Evolutionary conservation across 371 early-diverging fungal genomes (phyloP).

Genomic region (Syncephalis fuscata): DNA sequence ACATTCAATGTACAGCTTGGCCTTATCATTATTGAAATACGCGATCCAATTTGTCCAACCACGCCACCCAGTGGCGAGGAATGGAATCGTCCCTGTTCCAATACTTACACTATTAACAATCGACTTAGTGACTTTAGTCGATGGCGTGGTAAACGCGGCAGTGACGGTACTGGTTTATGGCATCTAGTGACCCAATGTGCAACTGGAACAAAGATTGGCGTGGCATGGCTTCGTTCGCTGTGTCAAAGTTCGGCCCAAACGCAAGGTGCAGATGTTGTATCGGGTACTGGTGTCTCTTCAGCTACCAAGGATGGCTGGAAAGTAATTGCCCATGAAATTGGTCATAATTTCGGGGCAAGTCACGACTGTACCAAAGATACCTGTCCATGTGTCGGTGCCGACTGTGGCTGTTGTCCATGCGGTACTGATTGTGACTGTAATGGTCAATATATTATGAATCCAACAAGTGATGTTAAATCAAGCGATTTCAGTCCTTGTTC

Average conservation of each 20-base stretch:
- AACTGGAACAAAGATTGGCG: conserved; percentile 74
- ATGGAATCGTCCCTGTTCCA: conserved; percentile 73
- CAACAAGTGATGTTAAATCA: conserved; percentile 42
- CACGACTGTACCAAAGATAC: conserved; percentile 17
- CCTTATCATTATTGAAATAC: conserved; percentile 59
- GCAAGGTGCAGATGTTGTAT: conserved; percentile 35
- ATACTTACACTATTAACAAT: conserved; percentile 49
- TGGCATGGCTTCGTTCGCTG: conserved; percentile 81
- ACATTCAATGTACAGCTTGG: conserved; percentile 85
- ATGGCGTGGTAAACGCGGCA: conserved; percentile 61
- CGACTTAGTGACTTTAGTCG: conserved; percentile 76
- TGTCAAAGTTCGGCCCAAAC: conserved; percentile 32
- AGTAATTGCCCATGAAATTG: conserved; percentile 90
- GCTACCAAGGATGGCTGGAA: conserved; percentile 78
- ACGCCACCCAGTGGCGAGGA: conserved; percentile 14
- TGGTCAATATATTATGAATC: conserved; percentile 66
- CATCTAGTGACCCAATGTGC: conserved; percentile 84
- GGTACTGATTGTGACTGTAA: conserved; percentile 36
- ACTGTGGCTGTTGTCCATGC: conserved; percentile 37
- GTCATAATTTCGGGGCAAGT: conserved; percentile 69
- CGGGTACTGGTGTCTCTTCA: conserved; percentile 83
- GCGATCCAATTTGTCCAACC: conserved; percentile 34
- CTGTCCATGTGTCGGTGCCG: conserved; percentile 21
- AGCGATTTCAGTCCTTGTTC: conserved; percentile 62
- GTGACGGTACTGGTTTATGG: conserved; percentile 79